These are phyloP conservation scores for Populus hybrid DNA, from an alignment of 441 rosid species.

Conservation along the genomic window DNA sequence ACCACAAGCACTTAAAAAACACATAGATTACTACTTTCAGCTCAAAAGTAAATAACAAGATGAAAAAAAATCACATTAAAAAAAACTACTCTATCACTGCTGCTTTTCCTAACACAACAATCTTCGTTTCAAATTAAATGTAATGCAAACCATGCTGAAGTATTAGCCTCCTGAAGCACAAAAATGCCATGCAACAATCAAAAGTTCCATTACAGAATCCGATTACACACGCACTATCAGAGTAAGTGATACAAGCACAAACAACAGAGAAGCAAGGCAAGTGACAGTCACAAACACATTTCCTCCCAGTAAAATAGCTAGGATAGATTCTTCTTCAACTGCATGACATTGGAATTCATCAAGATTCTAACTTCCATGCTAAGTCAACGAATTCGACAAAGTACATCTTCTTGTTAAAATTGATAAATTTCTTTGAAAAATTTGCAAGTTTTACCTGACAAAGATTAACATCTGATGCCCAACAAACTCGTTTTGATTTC, in stretches of 20 bases:
- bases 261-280: not conserved
- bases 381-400: not conserved
- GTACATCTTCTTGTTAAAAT: not conserved
- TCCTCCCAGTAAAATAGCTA: not conserved
- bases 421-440: not conserved
- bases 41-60: not conserved
- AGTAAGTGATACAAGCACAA: not conserved
- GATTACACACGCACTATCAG: not conserved
- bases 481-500: conserved; percentile 82
- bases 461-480: conserved; percentile 95
- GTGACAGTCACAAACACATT: not conserved
- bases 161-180: not conserved
- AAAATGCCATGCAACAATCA: not conserved
- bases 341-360: not conserved
- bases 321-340: not conserved
- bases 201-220: not conserved
- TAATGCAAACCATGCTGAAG: not conserved
- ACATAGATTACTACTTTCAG: not conserved
- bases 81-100: no score
- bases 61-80: not conserved
- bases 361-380: not conserved
- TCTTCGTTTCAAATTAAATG: conserved; percentile 1
- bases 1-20: not conserved
- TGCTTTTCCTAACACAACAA: not conserved
- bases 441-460: conserved; percentile 72